phyloP scores from a whole-genome alignment of 1,284 basidiomycete species.

The Thecaphora thlaspeos region DNA sequence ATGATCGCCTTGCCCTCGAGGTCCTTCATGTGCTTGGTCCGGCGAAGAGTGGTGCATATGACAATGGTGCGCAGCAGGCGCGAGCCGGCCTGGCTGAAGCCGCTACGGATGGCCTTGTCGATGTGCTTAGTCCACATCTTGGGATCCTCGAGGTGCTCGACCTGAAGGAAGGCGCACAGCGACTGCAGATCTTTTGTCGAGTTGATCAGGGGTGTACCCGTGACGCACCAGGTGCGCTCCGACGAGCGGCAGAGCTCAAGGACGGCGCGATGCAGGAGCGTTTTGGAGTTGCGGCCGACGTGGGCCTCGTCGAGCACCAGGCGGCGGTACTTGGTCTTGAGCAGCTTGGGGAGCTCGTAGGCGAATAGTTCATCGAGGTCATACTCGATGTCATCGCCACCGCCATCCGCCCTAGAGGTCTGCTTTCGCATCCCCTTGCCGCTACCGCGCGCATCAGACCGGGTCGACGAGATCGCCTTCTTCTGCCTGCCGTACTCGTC shows the following conservation, averaged over 20 bases:
- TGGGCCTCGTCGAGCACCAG: slow-evolving; percentile 92
- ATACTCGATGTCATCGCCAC: slow-evolving; percentile 47
- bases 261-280: slow-evolving; percentile 66
- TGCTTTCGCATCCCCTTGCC: slow-evolving; percentile 71
- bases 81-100: slow-evolving; percentile 66
- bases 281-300: slow-evolving; percentile 61
- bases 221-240: slow-evolving; percentile 86
- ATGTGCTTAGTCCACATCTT: slow-evolving; percentile 65
- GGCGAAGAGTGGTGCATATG: slow-evolving; percentile 75
- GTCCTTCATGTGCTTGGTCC: slow-evolving; percentile 73
- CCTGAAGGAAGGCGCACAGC: slow-evolving; percentile 88
- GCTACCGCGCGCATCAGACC: slow-evolving; percentile 63
- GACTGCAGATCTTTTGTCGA: slow-evolving; percentile 97
- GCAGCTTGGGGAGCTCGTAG: slow-evolving; percentile 71
- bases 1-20: slow-evolving; percentile 7
- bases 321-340: slow-evolving; percentile 97
- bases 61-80: slow-evolving; percentile 69
- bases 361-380: slow-evolving; percentile 59
- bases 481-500: slow-evolving; percentile 4
- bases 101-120: slow-evolving; percentile 87
- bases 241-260: slow-evolving; percentile 86
- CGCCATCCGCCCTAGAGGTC: slow-evolving; percentile 14
- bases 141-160: slow-evolving; percentile 80
- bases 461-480: slow-evolving; percentile 8
- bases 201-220: slow-evolving; percentile 98